Evolutionary conservation across 768 basidiomycete genomes (phyloP), one percentile per base, ranked within the genome.

Genomic region (Asterophora parasitica): DNA sequence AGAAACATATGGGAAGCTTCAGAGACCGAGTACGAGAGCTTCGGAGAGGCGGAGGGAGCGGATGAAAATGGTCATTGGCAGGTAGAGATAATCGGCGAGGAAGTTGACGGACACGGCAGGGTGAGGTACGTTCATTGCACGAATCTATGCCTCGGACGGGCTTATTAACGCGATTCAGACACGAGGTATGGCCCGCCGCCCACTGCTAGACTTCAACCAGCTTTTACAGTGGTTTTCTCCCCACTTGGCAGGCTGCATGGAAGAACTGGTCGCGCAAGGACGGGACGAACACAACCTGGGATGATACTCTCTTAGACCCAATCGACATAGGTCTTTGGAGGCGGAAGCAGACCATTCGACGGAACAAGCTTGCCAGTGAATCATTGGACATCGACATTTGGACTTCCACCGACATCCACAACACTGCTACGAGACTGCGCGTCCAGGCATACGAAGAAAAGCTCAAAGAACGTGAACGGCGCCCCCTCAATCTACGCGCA

Each of bases 261-360:
- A 66, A 60, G 15, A 62, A 65, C 32, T 83, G 81, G 81, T 30
- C 55, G 2, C 75, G 80, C 19, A 34, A 48, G 1, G 75, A 82
- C 53, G 77, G 74, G 0, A 76, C 80, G 6, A 77, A 75, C 51
- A 75, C 73, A 1, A 81, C 81, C 6, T 83, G 80, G 80, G 59
- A 73, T 32, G 62, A 60, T 17, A 57, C 59, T 11, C 50, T 53
- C 7, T 37, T 52, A 6, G 49, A 54, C 39, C 49, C 37, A 19
- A 32, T 52, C n/a, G 52, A 61, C 27, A 54, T 58, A 28, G 40
- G 47, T 4, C 5, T 31, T 4, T 79, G 75, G 74, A 61, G 66
- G 8, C 46, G 42, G 12, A 43, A 33, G 7, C 72, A 75, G 45
- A 54, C 56, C 28, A 53, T 53, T n/a, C 53, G 55, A 16, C 67